These are phyloP conservation scores for Tuber indicum DNA, from an alignment of 495 filamentous ascomycete genomes.

Conservation along the genomic window DNA sequence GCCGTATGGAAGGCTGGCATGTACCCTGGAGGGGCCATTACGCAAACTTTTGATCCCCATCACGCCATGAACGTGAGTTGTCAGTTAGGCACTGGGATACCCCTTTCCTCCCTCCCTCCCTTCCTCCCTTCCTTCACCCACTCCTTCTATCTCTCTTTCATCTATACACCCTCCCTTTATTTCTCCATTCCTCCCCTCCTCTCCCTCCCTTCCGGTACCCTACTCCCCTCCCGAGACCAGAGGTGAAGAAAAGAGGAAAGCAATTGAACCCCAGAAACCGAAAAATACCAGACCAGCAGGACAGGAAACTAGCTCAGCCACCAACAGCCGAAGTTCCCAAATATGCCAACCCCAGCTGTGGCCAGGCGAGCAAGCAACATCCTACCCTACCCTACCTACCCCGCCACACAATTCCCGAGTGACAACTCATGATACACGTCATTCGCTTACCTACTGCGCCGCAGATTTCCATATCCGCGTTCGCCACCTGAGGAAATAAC, in stretches of 20 bases:
- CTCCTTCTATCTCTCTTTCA: background rate
- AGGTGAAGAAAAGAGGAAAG: background rate
- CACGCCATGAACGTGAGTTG: background rate
- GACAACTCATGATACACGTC: slow-evolving; percentile 2
- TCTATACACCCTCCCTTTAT: background rate
- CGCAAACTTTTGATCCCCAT: background rate
- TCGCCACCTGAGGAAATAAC: background rate
- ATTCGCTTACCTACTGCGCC: background rate
- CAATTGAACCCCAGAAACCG: background rate
- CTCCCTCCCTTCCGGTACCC: background rate
- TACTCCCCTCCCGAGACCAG: background rate
- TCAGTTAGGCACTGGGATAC: background rate
- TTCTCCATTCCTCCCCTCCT: background rate
- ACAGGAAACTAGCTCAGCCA: background rate
- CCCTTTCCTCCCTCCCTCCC: background rate
- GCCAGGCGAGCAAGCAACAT: background rate
- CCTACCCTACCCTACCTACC: background rate
- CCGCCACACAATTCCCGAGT: slow-evolving; percentile 2
- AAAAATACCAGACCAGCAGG: background rate
- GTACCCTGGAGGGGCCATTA: background rate
- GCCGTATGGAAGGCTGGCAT: background rate
- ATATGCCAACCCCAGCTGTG: background rate
- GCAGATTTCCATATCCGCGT: background rate
- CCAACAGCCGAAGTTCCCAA: background rate
- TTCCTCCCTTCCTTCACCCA: background rate